A percentile compares a stretch with the other conserved stretches of the same genome.
phyloP scores from a whole-genome alignment of 805 yeast genomes.

The Nakazawaea ambrosiae region DNA sequence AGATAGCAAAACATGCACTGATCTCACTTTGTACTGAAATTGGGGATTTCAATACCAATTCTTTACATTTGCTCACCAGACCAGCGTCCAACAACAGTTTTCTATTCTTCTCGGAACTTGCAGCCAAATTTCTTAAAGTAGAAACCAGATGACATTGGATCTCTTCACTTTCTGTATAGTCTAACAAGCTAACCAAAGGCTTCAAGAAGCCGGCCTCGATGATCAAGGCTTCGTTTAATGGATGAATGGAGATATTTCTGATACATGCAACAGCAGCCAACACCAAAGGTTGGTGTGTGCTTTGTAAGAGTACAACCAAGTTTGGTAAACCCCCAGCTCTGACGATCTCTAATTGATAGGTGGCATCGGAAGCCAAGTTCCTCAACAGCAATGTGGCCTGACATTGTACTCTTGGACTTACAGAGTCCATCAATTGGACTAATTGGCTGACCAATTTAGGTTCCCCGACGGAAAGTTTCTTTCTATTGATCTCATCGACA shows the following conservation, averaged over 20 bases:
- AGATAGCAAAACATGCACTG: slow-evolving; percentile 93
- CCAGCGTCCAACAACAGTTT: slow-evolving; percentile 90
- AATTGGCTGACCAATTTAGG: slow-evolving; percentile 85
- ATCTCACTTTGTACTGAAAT: slow-evolving; percentile 92
- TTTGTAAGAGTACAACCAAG: slow-evolving; percentile 80
- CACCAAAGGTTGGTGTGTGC: slow-evolving; percentile 85
- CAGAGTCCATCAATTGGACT: slow-evolving; percentile 87
- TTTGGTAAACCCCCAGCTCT: slow-evolving; percentile 94
- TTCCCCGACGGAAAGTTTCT: slow-evolving; percentile 83
- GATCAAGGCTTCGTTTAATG: slow-evolving; percentile 89
- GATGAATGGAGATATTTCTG: slow-evolving; percentile 94
- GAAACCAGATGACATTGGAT: slow-evolving; percentile 98
- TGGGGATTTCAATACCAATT: slow-evolving; percentile 79
- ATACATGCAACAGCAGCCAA: slow-evolving; percentile 98
- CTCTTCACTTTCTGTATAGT: slow-evolving; percentile 85
- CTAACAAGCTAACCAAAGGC: slow-evolving; percentile 81
- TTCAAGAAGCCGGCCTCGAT: slow-evolving; percentile 95
- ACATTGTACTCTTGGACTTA: slow-evolving; percentile 93
- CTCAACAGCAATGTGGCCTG: slow-evolving; percentile 96
- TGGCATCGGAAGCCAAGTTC: slow-evolving; percentile 92
- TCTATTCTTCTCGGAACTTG: slow-evolving; percentile 89
- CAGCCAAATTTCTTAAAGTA: slow-evolving; percentile 91
- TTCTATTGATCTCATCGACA: slow-evolving; percentile 88
- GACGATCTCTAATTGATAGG: slow-evolving; percentile 93
- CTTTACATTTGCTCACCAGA: slow-evolving; percentile 89